Percentiles rank a stretch among this genome's conserved stretches.
phyloP scores from a whole-genome alignment of 768 basidiomycete species.

The Leccinum boreale region DNA sequence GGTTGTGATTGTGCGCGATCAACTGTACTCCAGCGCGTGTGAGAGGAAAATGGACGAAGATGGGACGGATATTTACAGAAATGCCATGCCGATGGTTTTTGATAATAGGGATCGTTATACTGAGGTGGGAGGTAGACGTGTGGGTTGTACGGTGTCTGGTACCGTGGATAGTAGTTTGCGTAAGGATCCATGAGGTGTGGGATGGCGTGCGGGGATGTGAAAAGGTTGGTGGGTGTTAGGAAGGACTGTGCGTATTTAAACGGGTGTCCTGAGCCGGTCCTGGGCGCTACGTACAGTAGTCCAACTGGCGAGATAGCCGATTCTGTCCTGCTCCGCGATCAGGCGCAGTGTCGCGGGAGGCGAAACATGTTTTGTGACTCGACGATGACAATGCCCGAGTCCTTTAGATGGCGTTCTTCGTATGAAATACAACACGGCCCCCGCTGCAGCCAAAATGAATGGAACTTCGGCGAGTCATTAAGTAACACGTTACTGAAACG shows the following conservation, averaged over 20 bases:
- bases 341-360: not conserved
- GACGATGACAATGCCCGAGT: not conserved
- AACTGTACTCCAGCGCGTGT: constrained; percentile 6
- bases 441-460: constrained; percentile 2
- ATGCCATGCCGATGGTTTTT: constrained; percentile 14
- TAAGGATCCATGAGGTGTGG: constrained; percentile 23
- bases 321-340: constrained; percentile 6
- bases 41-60: not conserved
- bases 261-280: not conserved
- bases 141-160: constrained; percentile 28
- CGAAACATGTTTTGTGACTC: not conserved
- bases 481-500: not conserved
- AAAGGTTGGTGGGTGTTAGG: not conserved
- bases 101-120: constrained; percentile 10
- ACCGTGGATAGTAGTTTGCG: constrained; percentile 18
- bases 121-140: constrained; percentile 28
- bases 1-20: constrained; percentile 36
- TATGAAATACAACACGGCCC: too few relatives aligned
- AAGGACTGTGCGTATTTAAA: constrained; percentile 14
- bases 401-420: not conserved
- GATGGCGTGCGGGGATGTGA: constrained; percentile 2
- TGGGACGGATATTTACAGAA: constrained; percentile 10
- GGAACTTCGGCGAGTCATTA: not conserved
- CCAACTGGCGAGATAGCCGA: constrained; percentile 1
- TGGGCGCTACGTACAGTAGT: constrained; percentile 7